Base-by-base conservation (phyloP, 164 flowering plant species). In the Umbilicus rupestris region DNA sequence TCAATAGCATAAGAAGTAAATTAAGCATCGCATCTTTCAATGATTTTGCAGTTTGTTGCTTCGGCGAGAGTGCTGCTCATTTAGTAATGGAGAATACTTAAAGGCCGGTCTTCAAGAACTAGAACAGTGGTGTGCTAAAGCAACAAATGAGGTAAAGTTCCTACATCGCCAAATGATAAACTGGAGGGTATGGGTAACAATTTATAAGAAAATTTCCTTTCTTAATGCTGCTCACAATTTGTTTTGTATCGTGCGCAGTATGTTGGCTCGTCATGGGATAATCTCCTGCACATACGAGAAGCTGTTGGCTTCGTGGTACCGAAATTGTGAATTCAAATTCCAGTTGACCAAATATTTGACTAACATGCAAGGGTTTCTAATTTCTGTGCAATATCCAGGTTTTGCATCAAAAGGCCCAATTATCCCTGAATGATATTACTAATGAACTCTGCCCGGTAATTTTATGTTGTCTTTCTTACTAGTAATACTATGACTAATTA, bases 41-140 rank as follows among this genome's bases (percentile, higher is more conserved):
- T 17, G 29, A 9, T 35, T 22, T 37, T n/a, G 29, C 82, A 95
- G 99, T 77, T 96, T 95, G 71, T 96, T 95, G 77, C 76, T 95
- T 82, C 85, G 99, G 37, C 96, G 96, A 57, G 98, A 95, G 78
- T 95, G 99, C 72, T 95, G 99, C 78, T 95, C 99, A 68, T 92
- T 95, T 76, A 92, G 98, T 71, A 92, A 92, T 70, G 99, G 99
- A 26, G 99, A 95, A 75, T 95, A 80, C 74, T 88, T 95, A 26
- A 95, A 90, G 76, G 81, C 96, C 12, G 99, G 99, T 26, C 72
- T 95, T 74, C 84, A 92, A 39, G 99, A 95, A 74, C 76, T 95
- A 69, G 99, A 95, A 69, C 94, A 88, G 30, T 95, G 99, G 98
- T 88, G 95, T 67, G 42, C 65, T 60, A 78, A 76, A 59, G 87